Percentiles rank a stretch among this genome's conserved stretches.
phyloP scores from a whole-genome alignment of 768 basidiomycete genomes.

The Russula foetens region DNA sequence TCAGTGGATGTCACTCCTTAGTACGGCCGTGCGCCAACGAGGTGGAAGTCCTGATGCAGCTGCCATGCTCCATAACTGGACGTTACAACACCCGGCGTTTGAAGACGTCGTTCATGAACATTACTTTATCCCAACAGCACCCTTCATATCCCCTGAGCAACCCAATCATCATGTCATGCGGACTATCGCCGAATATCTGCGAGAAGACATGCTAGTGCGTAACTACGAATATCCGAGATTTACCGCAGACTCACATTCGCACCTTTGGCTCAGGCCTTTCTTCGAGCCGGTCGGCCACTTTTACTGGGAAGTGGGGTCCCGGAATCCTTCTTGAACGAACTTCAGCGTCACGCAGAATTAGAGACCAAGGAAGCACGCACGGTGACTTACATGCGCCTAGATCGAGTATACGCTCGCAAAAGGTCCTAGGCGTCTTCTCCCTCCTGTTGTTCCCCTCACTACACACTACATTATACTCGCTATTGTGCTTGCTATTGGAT shows the following conservation, averaged over 20 bases:
- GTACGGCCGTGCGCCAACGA: constrained; percentile 42
- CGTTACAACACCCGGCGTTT: constrained; percentile 44
- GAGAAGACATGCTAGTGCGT: constrained; percentile 51
- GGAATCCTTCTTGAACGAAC: constrained; percentile 41
- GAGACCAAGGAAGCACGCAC: constrained; percentile 44
- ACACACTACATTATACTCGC: not conserved
- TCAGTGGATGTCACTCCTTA: constrained; percentile 52
- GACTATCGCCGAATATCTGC: constrained; percentile 29
- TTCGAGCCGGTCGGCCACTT: constrained; percentile 58
- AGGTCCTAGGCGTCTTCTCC: constrained; percentile 19
- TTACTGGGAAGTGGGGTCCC: constrained; percentile 56
- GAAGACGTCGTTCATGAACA: constrained; percentile 51
- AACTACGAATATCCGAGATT: not conserved
- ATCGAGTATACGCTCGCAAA: constrained; percentile 55
- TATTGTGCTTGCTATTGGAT: not conserved
- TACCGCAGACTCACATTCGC: not conserved
- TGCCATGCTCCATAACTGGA: constrained; percentile 45
- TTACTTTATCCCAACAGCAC: constrained; percentile 55
- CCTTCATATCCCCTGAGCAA: constrained; percentile 33
- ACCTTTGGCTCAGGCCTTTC: constrained; percentile 41
- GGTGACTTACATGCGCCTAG: constrained; percentile 46
- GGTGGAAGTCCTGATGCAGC: constrained; percentile 64
- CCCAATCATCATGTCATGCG: constrained; percentile 23
- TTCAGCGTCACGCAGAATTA: constrained; percentile 42
- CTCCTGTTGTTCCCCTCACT: not conserved